Evolutionary conservation across 371 early-diverging fungal genomes (phyloP), one percentile per base, ranked within the genome.

Genomic region (Mortierella sp.): DNA sequence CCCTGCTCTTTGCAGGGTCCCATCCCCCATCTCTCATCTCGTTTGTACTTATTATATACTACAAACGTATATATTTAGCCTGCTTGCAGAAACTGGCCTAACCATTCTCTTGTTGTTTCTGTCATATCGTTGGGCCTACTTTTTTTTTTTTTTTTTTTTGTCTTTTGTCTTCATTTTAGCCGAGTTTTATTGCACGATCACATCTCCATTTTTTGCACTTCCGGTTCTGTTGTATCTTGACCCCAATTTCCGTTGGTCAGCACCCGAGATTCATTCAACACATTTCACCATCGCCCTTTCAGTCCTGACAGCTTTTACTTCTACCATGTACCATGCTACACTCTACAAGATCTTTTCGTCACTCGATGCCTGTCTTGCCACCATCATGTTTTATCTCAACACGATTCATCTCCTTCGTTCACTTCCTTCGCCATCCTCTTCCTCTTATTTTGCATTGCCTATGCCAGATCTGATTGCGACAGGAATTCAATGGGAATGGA

Each of bases 141-240:
- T 48, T 16, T 29, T 18, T 6, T 47, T 43, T 7, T n/a, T 30
- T 37, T 30, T 23, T 2, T 19, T 21, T 14, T 25, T 25, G 21
- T 44, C 52, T 43, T 16, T 23, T 50, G 51, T 18, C 25, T 52
- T 45, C 25, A 12, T 47, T 15, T 46, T 59, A 84, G 84, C 84
- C 37, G 84, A 84, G 62, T 84, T 84, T 57, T 84, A 80, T 58
- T 84, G 84, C 57, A 83, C 84, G 0, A 71, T 84, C 62, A 84
- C 82, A 29, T 84, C 84, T 11, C 74, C 80, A 7, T 83, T 68
- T 71, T 84, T 84, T 55, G 83, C 83, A 5, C 72, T 82, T 1
- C 84, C 84, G 0, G 21, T 83, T 16, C 65, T 83, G 3, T 62
- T 83, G 21, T 80, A 81, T 61, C 51, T 64, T 5, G 70, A 71